phyloP scores from a whole-genome alignment of 176 grass and related monocot genomes.

The Phoenix roebelenii region DNA sequence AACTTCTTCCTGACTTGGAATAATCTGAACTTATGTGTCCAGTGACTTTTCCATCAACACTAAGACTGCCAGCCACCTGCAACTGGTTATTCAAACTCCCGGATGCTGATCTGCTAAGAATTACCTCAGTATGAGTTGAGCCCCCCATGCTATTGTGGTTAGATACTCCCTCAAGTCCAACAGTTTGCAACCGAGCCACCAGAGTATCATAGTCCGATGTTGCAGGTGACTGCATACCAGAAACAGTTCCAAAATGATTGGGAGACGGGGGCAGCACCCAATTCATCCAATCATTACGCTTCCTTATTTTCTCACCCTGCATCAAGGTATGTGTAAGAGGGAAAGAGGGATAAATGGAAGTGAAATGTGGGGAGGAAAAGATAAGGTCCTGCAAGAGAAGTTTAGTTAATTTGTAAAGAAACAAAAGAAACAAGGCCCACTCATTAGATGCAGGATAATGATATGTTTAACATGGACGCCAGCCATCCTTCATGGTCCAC shows the following conservation, averaged over 20 bases:
- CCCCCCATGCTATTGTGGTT: constrained; percentile 30
- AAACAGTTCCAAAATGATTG: constrained; percentile 26
- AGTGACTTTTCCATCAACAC: constrained; percentile 28
- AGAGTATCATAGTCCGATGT: constrained; percentile 34
- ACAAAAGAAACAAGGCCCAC: no score
- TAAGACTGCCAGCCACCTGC: constrained; percentile 19
- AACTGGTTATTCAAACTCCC: constrained; percentile 36
- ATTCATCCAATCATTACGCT: constrained; percentile 51
- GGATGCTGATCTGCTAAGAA: constrained; percentile 54
- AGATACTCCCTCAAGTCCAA: constrained; percentile 46
- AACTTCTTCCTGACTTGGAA: constrained; percentile 31
- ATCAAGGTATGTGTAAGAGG: constrained; percentile 5
- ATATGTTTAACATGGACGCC: no score
- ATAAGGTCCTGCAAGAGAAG: no score
- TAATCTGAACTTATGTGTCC: constrained; percentile 8
- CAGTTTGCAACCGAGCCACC: constrained; percentile 33
- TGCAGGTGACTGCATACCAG: constrained; percentile 24
- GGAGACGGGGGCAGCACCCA: constrained; percentile 56
- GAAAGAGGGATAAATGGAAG: no score
- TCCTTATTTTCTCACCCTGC: constrained; percentile 78
- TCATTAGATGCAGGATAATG: no score
- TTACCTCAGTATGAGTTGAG: constrained; percentile 27
- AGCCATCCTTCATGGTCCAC: no score
- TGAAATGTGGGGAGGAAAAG: no score
- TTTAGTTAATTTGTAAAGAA: no score